A percentile compares a stretch with the other conserved stretches of the same genome.
These are phyloP conservation scores for Hirschfeldia incana DNA, from an alignment of 345 rosid species.

Conservation along the genomic window DNA sequence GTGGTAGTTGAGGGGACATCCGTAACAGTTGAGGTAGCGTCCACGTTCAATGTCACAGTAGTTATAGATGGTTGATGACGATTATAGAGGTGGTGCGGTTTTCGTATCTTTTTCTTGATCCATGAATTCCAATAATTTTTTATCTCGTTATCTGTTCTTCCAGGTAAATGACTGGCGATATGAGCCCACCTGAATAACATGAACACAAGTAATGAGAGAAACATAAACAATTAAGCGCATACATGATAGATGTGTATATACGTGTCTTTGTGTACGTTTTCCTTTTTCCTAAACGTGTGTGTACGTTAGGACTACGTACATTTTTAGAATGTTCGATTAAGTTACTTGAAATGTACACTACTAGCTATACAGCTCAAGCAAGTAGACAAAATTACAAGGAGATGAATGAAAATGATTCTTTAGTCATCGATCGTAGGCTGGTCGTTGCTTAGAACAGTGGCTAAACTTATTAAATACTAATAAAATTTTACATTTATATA, in stretches of 20 bases:
- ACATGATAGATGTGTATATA: neutral
- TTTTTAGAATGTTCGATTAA: constrained; percentile 15
- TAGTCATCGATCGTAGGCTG: neutral
- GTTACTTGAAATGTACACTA: constrained; percentile 26
- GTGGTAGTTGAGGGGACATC: constrained; percentile 13
- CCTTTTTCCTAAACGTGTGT: neutral
- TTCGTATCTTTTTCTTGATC: constrained; percentile 93
- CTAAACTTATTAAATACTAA: neutral
- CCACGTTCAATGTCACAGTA: constrained; percentile 27
- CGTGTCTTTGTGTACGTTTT: neutral
- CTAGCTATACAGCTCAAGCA: constrained; percentile 13
- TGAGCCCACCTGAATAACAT: constrained; percentile 79
- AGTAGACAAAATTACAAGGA: constrained; percentile 25
- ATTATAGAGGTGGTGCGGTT: constrained; percentile 44
- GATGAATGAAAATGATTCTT: constrained; percentile 22
- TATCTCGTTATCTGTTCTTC: constrained; percentile 94
- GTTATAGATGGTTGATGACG: constrained; percentile 44
- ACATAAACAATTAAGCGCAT: neutral
- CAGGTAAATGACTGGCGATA: constrained; percentile 94
- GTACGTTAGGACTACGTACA: neutral
- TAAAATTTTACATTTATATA: neutral
- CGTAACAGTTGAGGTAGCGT: constrained; percentile 16
- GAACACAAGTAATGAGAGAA: constrained; percentile 13
- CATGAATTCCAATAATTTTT: constrained; percentile 99
- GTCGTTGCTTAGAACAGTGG: constrained; percentile 19